phyloP scores from a whole-genome alignment of 805 yeast species.

The Saccharomycopsis sp. region DNA sequence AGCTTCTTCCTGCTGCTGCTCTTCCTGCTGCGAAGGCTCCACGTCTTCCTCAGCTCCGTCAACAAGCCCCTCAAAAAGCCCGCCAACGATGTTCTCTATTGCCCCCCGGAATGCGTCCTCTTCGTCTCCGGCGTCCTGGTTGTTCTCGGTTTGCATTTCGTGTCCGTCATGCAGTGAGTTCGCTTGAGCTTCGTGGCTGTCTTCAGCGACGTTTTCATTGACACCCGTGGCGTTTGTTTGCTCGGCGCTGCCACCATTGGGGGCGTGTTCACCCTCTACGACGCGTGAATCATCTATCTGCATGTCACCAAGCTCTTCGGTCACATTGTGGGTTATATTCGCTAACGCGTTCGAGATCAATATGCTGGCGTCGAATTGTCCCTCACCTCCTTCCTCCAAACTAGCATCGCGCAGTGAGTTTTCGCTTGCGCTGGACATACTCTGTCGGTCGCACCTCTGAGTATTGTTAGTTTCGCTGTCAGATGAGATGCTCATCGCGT shows the following conservation, averaged over 20 bases:
- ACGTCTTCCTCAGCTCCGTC: neutral
- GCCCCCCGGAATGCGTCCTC: neutral
- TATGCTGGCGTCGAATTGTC: neutral
- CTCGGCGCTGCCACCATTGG: too few relatives aligned
- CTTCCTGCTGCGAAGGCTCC: neutral
- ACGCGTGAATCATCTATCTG: neutral
- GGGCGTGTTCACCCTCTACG: neutral
- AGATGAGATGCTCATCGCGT: slow-evolving; percentile 4
- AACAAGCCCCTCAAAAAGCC: neutral
- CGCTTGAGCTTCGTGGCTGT: too few relatives aligned
- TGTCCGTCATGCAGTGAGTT: too few relatives aligned
- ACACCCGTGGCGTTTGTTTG: too few relatives aligned
- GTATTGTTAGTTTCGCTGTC: neutral
- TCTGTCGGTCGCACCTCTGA: neutral
- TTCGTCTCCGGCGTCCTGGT: neutral
- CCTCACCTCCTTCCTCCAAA: neutral
- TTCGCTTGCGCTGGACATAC: neutral
- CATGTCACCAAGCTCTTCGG: neutral
- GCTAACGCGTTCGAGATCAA: slow-evolving; percentile 2
- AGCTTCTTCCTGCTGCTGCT: neutral
- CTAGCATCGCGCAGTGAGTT: neutral
- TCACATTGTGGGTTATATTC: neutral
- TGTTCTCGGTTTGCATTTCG: too few relatives aligned
- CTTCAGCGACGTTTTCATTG: too few relatives aligned
- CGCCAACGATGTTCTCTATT: neutral